These are phyloP conservation scores for Spiromastix sp. DNA, from an alignment of 2,329 filamentous ascomycete genomes.

Conservation along the genomic window DNA sequence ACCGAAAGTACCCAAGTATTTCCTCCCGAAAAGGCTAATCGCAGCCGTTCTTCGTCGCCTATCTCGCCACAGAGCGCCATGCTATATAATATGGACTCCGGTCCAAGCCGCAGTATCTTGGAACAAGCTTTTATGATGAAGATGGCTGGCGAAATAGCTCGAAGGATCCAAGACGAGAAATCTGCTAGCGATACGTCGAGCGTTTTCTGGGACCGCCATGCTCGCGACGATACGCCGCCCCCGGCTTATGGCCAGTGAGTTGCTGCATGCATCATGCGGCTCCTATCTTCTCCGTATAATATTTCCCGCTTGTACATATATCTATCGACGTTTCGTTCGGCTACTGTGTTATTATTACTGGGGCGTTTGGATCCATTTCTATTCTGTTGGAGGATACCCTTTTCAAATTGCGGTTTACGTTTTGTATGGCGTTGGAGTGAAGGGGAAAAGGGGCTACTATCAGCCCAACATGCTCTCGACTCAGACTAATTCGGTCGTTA, in stretches of 20 bases:
- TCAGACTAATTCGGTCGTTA: no score
- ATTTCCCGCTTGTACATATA: background rate
- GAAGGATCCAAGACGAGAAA: slow-evolving; percentile 79
- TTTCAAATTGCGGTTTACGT: no score
- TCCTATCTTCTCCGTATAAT: background rate
- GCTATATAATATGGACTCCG: slow-evolving; percentile 6
- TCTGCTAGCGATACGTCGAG: slow-evolving; percentile 22
- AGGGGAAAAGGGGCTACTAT: no score
- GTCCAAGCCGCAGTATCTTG: slow-evolving; percentile 26
- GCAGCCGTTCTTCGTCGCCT: background rate
- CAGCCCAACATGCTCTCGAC: no score
- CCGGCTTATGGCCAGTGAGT: slow-evolving; percentile 36
- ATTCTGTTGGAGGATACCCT: no score
- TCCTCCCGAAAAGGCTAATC: no score
- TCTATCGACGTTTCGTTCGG: background rate
- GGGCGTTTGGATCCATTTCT: no score
- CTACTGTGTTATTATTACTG: slow-evolving; percentile 4
- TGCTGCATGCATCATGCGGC: background rate
- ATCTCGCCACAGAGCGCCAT: background rate
- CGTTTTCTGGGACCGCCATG: slow-evolving; percentile 26
- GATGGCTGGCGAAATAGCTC: slow-evolving; percentile 84
- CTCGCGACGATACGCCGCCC: slow-evolving; percentile 29
- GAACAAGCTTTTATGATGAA: slow-evolving; percentile 43
- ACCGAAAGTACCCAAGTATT: no score
- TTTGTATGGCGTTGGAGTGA: no score